Evolutionary conservation across 1,284 basidiomycete species (phyloP), one percentile per base, ranked within the genome.

Genomic region (Ganoderma leucocontextum): DNA sequence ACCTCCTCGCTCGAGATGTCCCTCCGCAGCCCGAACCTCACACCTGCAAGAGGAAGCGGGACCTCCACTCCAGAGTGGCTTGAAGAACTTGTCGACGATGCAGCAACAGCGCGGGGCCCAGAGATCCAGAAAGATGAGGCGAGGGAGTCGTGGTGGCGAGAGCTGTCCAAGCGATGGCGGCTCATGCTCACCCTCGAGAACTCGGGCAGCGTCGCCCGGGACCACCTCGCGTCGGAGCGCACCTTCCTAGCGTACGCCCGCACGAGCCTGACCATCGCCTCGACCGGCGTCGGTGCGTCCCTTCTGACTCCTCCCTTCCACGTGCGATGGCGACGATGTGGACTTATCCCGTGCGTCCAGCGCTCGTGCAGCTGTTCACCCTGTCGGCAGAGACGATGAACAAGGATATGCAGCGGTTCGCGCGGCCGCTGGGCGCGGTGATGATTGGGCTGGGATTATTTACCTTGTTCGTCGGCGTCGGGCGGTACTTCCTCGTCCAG

Each of bases 211-310:
- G 87, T 88, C 52, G 88, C 88, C 8, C 80, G 88, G 68, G 89
- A 90, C 75, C 89, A 90, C 74, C 81, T 90, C 22, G 86, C 88
- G 4, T 85, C 77, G 7, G 79, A 89, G 73, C 79, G 88, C 42
- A 89, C 88, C 4, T 89, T 87, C 77, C 79, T 89, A 36, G 86
- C 88, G 15, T 90, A 89, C 73, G 81, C 88, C 63, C 80, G 88
- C 44, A 89, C 88, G 10, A 87, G 86, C 74, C 75, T 88, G 60
- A 82, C 87, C 0, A 83, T 90, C 47, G 84, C 87, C 19, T 86
- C 86, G 15, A 83, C 86, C 12, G 89, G 89, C 25, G 76, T 79
- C 59, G 78, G 78, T 79, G 68, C 65, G 78, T 77, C 41, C 53
- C 41, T 10, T 36, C 52, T 53, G 52, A 25, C 13, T 53, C 52